These are phyloP conservation scores for Ogataea wickerhamii DNA, from an alignment of 805 yeast genomes.

Conservation along the genomic window DNA sequence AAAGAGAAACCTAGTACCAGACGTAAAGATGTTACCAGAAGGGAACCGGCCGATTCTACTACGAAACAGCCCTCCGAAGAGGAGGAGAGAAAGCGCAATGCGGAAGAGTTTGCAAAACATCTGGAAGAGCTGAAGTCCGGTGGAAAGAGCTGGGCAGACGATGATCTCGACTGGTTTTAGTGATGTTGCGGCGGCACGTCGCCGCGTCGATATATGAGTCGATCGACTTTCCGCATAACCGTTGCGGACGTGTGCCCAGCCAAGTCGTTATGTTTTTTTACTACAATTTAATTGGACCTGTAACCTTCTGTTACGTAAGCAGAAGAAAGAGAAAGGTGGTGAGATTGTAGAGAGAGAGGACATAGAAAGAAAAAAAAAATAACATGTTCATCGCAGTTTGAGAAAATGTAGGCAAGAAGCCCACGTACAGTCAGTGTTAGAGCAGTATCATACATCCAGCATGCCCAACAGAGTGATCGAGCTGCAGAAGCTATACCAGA, in stretches of 20 bases:
- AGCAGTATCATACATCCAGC: no score
- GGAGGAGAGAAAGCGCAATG: constrained; percentile 13
- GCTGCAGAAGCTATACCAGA: constrained; percentile 57
- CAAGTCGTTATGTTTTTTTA: background rate
- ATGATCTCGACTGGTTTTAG: constrained; percentile 18
- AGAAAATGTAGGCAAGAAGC: no score
- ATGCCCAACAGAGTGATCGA: constrained; percentile 44
- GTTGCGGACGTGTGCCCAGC: background rate
- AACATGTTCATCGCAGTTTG: no score
- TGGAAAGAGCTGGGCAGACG: constrained; percentile 17
- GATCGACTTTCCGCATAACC: constrained; percentile 1
- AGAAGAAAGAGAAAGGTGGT: background rate
- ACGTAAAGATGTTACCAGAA: background rate
- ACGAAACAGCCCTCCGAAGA: background rate
- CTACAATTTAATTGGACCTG: background rate
- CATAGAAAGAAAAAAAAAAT: no score
- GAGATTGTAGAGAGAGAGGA: background rate
- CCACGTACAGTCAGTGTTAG: no score
- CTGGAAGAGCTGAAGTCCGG: constrained; percentile 11
- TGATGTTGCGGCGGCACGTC: background rate
- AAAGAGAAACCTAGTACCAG: background rate
- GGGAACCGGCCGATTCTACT: background rate
- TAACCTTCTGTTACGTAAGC: background rate
- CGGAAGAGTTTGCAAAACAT: constrained; percentile 15
- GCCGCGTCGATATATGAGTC: background rate